A percentile compares a stretch with the other conserved stretches of the same genome.
Evolutionary conservation across 345 rosid genomes (phyloP).

Genomic region (Syzygium grande): DNA sequence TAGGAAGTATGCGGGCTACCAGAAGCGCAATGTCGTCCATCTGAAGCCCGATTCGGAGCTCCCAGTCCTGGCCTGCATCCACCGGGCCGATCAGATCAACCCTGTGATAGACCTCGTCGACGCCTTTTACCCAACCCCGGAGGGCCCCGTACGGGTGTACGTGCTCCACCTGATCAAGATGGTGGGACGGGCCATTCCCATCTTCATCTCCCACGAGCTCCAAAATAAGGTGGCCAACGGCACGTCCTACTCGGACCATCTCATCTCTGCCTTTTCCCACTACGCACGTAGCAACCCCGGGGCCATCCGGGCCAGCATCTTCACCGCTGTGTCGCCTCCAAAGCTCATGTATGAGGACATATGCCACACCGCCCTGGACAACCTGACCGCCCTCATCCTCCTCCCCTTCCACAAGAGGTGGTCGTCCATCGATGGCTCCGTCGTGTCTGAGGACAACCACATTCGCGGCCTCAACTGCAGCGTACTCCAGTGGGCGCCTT

Average conservation of each 20-base stretch:
- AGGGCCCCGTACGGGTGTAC: conserved; percentile 21
- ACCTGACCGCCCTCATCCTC: conserved; percentile 29
- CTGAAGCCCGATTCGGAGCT: conserved; percentile 22
- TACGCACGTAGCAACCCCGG: conserved; percentile 12
- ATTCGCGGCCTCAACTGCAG: conserved; percentile 25
- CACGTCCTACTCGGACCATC: conserved; percentile 23
- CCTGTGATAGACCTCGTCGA: conserved; percentile 26
- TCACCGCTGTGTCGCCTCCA: conserved; percentile 32
- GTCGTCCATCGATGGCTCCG: conserved; percentile 26
- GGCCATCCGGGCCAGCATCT: conserved; percentile 8
- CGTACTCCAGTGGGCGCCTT: conserved; percentile 44
- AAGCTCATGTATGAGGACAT: conserved; percentile 54
- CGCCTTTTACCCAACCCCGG: conserved; percentile 16
- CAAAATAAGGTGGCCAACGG: conserved; percentile 2
- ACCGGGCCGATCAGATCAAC: conserved; percentile 30
- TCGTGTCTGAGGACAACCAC: conserved; percentile 16
- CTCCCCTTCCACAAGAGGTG: conserved; percentile 53
- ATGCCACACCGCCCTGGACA: conserved; percentile 44
- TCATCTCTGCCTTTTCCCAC: conserved; percentile 27
- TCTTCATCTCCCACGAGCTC: conserved; percentile 40
- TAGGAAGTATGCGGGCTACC: conserved; percentile 44
- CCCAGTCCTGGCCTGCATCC: conserved; percentile 42
- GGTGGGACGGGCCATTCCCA: conserved; percentile 34
- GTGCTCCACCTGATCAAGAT: conserved; percentile 53
- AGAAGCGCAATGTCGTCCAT: conserved; percentile 24